Conservation (phyloP, 495 filamentous ascomycete species). For the Penicillium paxilli region DNA sequence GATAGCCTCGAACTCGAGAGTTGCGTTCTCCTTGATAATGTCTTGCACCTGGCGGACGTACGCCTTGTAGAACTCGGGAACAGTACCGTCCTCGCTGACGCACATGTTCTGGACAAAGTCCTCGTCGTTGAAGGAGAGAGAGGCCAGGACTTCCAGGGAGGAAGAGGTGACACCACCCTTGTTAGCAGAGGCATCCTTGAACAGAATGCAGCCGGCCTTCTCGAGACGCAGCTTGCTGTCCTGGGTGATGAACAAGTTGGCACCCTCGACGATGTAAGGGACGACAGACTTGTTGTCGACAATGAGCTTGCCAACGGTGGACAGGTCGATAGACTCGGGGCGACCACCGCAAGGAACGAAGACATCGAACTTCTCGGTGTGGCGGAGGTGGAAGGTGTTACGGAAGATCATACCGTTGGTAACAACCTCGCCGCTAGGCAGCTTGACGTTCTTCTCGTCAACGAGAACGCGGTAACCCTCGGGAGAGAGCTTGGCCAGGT, state of each 20-base stretch:
- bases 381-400: conserved; percentile 92
- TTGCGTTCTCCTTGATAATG: conserved; percentile 84
- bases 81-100: conserved; percentile 70
- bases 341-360: conserved; percentile 98
- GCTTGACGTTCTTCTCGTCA: conserved; percentile 81
- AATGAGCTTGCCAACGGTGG: conserved; percentile 81
- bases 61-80: conserved; percentile 84
- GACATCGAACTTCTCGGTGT: conserved; percentile 70
- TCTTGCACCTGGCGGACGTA: conserved; percentile 92
- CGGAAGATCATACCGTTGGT: conserved; percentile 94
- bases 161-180: conserved; percentile 99
- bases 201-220: conserved; percentile 87
- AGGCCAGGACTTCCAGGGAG: conserved; percentile 91
- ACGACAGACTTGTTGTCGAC: conserved; percentile 76
- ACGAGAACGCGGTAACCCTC: conserved; percentile 91
- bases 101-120: conserved; percentile 95
- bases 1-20: conserved; percentile 94
- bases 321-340: conserved; percentile 93
- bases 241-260: conserved; percentile 98
- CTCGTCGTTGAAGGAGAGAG: conserved; percentile 86
- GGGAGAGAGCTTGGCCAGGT: conserved; percentile 78
- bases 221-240: conserved; percentile 95
- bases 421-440: conserved; percentile 83
- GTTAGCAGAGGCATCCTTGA: conserved; percentile 98
- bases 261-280: conserved; percentile 95